A percentile compares a stretch with the other conserved stretches of the same genome.
phyloP scores from a whole-genome alignment of 2,329 filamentous ascomycete genomes.

The Pseudocercospora cruenta region DNA sequence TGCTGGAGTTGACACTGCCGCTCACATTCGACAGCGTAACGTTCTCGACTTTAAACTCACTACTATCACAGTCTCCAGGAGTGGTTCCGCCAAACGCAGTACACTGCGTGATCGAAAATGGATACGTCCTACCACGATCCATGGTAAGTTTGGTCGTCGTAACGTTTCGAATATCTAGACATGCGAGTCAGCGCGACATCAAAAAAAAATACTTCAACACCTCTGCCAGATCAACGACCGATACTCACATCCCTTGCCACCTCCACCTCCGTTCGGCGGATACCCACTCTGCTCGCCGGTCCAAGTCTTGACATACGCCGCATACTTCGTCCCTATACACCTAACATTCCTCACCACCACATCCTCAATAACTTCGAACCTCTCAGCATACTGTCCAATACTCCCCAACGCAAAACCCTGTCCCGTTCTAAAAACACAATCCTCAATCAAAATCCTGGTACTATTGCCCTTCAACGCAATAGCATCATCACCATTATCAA shows the following conservation, averaged over 20 bases:
- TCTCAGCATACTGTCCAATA: constrained; percentile 40
- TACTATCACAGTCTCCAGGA: neutral
- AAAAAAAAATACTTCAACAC: too few species aligned
- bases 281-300: constrained; percentile 52
- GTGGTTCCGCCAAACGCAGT: neutral
- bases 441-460: constrained; percentile 55
- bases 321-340: constrained; percentile 20
- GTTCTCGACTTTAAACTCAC: neutral
- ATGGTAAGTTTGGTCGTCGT: neutral
- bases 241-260: constrained; percentile 50
- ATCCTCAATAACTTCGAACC: constrained; percentile 55
- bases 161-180: neutral
- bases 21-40: neutral
- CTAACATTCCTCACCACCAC: constrained; percentile 53
- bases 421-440: constrained; percentile 53
- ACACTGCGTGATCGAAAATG: neutral
- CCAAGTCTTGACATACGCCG: constrained; percentile 58
- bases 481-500: constrained; percentile 58
- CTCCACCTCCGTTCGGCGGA: constrained; percentile 63
- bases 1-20: neutral
- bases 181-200: neutral
- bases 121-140: neutral
- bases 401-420: constrained; percentile 58
- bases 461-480: constrained; percentile 54
- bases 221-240: neutral